phyloP scores from a whole-genome alignment of 2,329 filamentous ascomycete species.

The Stagonosporopsis chrysanthemi region DNA sequence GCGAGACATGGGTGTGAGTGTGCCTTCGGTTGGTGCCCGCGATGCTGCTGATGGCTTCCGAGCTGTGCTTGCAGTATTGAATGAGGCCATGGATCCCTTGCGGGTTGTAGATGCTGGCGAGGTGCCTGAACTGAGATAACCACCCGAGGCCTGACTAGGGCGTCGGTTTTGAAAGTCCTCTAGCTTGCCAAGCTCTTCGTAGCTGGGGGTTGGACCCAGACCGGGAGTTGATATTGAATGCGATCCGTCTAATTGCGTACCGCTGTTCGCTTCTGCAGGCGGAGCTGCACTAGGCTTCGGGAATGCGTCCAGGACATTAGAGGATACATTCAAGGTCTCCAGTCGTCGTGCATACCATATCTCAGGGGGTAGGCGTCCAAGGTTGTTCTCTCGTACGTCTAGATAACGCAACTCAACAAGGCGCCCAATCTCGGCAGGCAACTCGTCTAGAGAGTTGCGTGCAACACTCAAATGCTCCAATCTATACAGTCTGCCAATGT shows the following conservation, averaged over 20 bases:
- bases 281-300: slow-evolving; percentile 82
- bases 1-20: slow-evolving; percentile 66
- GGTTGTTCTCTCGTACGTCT: slow-evolving; percentile 92
- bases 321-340: slow-evolving; percentile 92
- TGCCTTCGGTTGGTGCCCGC: slow-evolving; percentile 66
- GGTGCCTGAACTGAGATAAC: slow-evolving; percentile 76
- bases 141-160: slow-evolving; percentile 84
- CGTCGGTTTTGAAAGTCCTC: slow-evolving; percentile 72
- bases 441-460: slow-evolving; percentile 83
- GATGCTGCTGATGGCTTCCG: slow-evolving; percentile 86
- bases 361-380: slow-evolving; percentile 86
- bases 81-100: slow-evolving; percentile 85
- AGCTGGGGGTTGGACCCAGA: slow-evolving; percentile 66
- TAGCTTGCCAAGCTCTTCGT: slow-evolving; percentile 76
- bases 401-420: slow-evolving; percentile 83
- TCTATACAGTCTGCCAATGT: slow-evolving; percentile 82
- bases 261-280: slow-evolving; percentile 53
- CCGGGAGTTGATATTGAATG: slow-evolving; percentile 56
- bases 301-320: slow-evolving; percentile 89
- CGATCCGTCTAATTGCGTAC: slow-evolving; percentile 51
- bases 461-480: slow-evolving; percentile 94
- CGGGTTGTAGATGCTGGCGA: slow-evolving; percentile 71
- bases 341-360: slow-evolving; percentile 95
- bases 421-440: slow-evolving; percentile 88
- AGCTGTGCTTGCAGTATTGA: slow-evolving; percentile 57